Conservation (phyloP, 768 basidiomycete genomes). For the Serendipita sp. region DNA sequence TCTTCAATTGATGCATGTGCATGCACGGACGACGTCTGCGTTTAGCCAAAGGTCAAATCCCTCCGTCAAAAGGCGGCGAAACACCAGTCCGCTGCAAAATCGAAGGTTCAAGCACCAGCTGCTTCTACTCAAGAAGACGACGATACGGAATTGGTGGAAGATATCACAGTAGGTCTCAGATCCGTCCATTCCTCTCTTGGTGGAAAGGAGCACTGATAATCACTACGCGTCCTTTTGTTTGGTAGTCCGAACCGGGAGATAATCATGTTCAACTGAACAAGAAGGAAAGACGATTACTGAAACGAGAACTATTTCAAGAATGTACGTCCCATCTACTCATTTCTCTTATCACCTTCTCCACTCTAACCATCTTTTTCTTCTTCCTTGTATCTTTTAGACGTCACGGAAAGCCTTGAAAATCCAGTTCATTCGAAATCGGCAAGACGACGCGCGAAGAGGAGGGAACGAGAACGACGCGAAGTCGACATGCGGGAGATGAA, state of each 20-base stretch:
- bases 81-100: not conserved
- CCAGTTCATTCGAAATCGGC: constrained; percentile 6
- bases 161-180: no score
- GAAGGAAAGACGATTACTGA: not conserved
- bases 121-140: not conserved
- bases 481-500: not conserved
- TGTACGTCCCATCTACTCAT: no score
- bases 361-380: not conserved
- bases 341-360: no score
- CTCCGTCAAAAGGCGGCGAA: constrained; percentile 1
- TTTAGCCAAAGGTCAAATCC: constrained; percentile 5
- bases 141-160: not conserved
- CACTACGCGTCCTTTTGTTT: no score
- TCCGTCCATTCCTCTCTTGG: no score
- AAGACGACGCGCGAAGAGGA: not conserved
- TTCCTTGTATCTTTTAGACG: not conserved
- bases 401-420: not conserved
- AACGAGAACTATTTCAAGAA: constrained; percentile 3
- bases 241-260: not conserved
- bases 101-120: not conserved
- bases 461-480: not conserved
- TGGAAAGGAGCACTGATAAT: no score
- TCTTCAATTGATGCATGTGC: no score
- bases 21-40: no score
- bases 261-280: not conserved